These are phyloP conservation scores for Xylaria sp. DNA, from an alignment of 495 filamentous ascomycete genomes.

Conservation along the genomic window DNA sequence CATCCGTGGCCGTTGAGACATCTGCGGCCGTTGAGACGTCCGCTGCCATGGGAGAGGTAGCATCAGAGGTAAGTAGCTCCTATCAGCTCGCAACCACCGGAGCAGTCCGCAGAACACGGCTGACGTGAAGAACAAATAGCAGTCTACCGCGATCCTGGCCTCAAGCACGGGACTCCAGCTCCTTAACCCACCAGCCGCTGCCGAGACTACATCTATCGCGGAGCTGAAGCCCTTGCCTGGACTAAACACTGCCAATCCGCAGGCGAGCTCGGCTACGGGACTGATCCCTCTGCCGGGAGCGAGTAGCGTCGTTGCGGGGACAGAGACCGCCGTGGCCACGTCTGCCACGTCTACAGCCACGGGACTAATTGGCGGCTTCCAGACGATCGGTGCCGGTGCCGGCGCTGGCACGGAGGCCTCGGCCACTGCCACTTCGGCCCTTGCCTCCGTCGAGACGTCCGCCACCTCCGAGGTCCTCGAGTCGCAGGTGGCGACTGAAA, in stretches of 20 bases:
- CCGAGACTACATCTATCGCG: constrained; percentile 21
- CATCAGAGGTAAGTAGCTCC: constrained; percentile 9
- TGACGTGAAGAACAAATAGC: not conserved
- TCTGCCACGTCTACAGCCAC: not conserved
- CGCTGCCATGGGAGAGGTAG: not conserved
- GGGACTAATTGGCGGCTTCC: constrained; percentile 29
- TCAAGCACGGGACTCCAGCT: constrained; percentile 7
- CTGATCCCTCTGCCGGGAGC: constrained; percentile 15
- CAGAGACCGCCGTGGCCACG: not conserved
- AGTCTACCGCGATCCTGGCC: not conserved
- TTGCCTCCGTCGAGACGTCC: not conserved
- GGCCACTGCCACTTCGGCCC: constrained; percentile 1
- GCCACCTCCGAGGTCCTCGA: not conserved
- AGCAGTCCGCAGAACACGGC: not conserved
- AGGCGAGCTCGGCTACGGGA: constrained; percentile 31
- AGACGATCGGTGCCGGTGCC: not conserved
- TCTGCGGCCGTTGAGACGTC: not conserved
- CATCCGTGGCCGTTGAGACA: constrained; percentile 3
- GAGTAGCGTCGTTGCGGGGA: constrained; percentile 1
- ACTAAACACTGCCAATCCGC: not conserved
- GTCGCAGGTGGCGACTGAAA: not conserved
- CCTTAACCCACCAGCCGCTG: not conserved
- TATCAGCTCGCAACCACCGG: too few species aligned
- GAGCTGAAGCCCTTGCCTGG: constrained; percentile 20
- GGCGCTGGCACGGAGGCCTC: not conserved